These are phyloP conservation scores for Trebouxia gelatinosa DNA, from an alignment of 163 green algal species.

Conservation along the genomic window DNA sequence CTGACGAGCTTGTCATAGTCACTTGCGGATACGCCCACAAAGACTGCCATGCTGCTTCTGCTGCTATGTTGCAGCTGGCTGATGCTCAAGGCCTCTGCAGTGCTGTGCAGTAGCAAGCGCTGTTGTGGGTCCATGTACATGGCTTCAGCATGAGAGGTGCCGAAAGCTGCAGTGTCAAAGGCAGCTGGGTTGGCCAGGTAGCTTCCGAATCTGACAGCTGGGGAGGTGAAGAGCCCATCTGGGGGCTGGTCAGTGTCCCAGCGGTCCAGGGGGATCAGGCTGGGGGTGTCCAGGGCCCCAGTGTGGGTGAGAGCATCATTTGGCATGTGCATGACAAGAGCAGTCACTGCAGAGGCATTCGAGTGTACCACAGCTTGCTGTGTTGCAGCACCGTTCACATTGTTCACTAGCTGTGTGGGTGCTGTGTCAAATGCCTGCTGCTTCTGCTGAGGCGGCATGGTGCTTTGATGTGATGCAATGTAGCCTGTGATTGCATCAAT, in stretches of 20 bases:
- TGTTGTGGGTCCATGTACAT: constrained; percentile 56
- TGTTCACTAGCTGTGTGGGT: too few relatives aligned
- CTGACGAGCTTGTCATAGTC: background rate
- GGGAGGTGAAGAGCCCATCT: background rate
- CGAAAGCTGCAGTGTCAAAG: constrained; percentile 52
- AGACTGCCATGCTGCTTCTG: constrained; percentile 1
- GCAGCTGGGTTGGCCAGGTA: constrained; percentile 47
- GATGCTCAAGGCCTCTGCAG: constrained; percentile 36
- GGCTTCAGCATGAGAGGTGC: constrained; percentile 38
- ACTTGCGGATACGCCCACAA: constrained; percentile 18
- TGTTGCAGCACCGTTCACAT: too few relatives aligned
- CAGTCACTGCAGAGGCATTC: too few relatives aligned
- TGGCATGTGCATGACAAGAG: too few relatives aligned
- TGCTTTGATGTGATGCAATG: too few relatives aligned
- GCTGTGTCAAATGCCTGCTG: too few relatives aligned
- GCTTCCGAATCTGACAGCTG: constrained; percentile 54
- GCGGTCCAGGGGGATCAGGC: background rate
- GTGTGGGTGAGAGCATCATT: background rate
- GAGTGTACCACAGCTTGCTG: too few relatives aligned
- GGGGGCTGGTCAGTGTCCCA: constrained; percentile 3
- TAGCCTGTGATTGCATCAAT: constrained; percentile 46
- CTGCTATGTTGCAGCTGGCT: background rate
- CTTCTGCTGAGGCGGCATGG: too few relatives aligned
- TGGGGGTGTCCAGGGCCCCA: background rate
- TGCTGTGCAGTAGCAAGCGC: constrained; percentile 50